Evolutionary conservation across 2,329 filamentous ascomycete genomes (phyloP), one percentile per base, ranked within the genome.

Genomic region (Botrytis pseudocinerea): DNA sequence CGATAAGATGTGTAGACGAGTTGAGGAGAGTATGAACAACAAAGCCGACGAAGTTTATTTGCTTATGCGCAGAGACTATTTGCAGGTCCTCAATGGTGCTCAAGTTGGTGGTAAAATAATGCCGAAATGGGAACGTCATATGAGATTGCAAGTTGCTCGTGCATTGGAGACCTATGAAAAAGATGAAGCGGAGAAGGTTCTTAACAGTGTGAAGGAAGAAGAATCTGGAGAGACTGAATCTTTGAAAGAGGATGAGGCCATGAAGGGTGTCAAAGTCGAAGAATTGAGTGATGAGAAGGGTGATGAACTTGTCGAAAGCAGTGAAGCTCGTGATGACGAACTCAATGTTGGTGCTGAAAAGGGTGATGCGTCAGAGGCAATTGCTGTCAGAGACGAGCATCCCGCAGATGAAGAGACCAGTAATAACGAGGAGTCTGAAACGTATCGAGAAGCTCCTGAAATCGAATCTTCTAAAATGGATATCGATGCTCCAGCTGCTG

Each of bases 61-160:
- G 6, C 60, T 69, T 22, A 79, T 82, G 73, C 76, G 77, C 42
- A 76, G 81, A 42, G 81, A 82, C 65, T 82, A 82, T 44, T 76
- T 76, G 0, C 73, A 78, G 28, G 79, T 80, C 8, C 69, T 82
- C 28, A 76, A 76, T 65, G 79, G 79, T 5, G 74, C 75, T 20
- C 73, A 78, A 25, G 59, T 77, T 20, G 42, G 76, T 38, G 78
- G 78, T 14, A 73, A 79, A 42, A 61, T 76, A 2, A 77, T 82
- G 35, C 73, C 51, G 70, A 80, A 54, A 65, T 79, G 20, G 73
- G 79, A 73, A 75, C 73, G 72, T 77, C 70, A 32, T 75, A 76
- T 73, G 65, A 73, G 73, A 68, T 68, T 71, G 9, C n/a, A 59
- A 16, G 25, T 74, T 22, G 46, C 65, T 42, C 42, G 60, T 5